Evolutionary conservation across 1,139 yeast species (phyloP).

Genomic region (Saccharomycopsis crataegensis): DNA sequence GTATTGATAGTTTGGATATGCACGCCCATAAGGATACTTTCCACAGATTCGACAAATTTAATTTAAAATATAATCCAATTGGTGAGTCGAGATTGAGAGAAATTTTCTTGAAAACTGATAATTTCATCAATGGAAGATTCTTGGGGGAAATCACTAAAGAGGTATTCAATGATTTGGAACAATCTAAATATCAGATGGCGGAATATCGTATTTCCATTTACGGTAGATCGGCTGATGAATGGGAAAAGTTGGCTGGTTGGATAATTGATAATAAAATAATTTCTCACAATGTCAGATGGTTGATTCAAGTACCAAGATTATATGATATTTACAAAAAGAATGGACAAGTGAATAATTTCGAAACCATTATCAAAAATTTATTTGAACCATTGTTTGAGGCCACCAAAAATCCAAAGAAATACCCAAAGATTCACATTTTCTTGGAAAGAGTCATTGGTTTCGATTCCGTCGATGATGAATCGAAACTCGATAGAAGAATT

Average conservation of each 20-base stretch:
- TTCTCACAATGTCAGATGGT: constrained; percentile 95
- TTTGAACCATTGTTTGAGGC: constrained; percentile 93
- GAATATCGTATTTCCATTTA: constrained; percentile 93
- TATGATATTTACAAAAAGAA: constrained; percentile 82
- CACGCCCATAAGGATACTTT: constrained; percentile 98
- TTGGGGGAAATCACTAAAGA: constrained; percentile 91
- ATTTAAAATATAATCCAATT: constrained; percentile 93
- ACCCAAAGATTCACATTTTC: constrained; percentile 84
- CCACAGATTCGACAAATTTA: constrained; percentile 96
- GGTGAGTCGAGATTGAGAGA: constrained; percentile 97
- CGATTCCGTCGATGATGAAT: constrained; percentile 97
- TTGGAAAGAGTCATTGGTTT: constrained; percentile 93
- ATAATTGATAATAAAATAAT: constrained; percentile 85
- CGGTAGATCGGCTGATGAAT: constrained; percentile 83
- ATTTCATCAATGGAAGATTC: constrained; percentile 79
- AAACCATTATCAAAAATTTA: constrained; percentile 67
- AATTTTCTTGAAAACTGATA: constrained; percentile 91
- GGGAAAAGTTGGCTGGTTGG: constrained; percentile 97
- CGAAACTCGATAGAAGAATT: constrained; percentile 77
- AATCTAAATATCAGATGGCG: constrained; percentile 93
- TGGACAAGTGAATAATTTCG: constrained; percentile 63
- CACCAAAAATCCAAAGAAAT: constrained; percentile 69
- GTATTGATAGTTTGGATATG: constrained; percentile 97
- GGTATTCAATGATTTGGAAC: constrained; percentile 88
- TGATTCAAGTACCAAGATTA: constrained; percentile 88